Evolutionary conservation across 768 basidiomycete genomes (phyloP), one percentile per base, ranked within the genome.

Genomic region (Pisolithus microcarpus): DNA sequence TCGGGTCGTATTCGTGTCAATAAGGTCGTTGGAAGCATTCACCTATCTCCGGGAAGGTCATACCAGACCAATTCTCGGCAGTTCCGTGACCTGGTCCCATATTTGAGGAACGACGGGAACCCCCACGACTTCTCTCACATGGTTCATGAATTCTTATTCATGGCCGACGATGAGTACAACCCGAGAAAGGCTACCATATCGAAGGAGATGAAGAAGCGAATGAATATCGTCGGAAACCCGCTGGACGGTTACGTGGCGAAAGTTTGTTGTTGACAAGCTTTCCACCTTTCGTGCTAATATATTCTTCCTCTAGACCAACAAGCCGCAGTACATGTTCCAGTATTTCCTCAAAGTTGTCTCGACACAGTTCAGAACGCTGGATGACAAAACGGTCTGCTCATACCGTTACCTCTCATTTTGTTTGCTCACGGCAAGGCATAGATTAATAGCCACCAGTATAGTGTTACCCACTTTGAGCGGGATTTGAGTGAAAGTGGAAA

Each of bases 311-410:
- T 52, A 89, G 85, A 92, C 91, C 1, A 72, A 68, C 57, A 87
- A 87, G 62, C 69, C 84, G 23, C 80, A 91, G 58, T 95, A 91
- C 66, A 93, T 96, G 91, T 96, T 92, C 79, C 92, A 98, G 64
- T 95, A 98, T 70, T 98, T 97, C 82, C 76, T 99, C 62, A 99
- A 99, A 70, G 95, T 99, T 42, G 96, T 99, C 38, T 91, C 92
- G 7, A 99, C 95, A 2, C 86, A 87, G 63, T 97, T 96, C 72
- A 78, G 81, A 55, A 87, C 84, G n/a, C 72, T 95, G 24, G 80
- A 86, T 53, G 87, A 83, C 28, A 78, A 85, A 58, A 65, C 70
- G 9, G 87, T 87, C 62, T 39, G 80, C 70, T 26, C n/a, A 43
- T 49, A 47, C 19, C 21, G 43, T 7, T 19, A 7, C 26, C 54